Evolutionary conservation across 1,284 basidiomycete genomes (phyloP), one percentile per base, ranked within the genome.

Genomic region (Irpex sp.): DNA sequence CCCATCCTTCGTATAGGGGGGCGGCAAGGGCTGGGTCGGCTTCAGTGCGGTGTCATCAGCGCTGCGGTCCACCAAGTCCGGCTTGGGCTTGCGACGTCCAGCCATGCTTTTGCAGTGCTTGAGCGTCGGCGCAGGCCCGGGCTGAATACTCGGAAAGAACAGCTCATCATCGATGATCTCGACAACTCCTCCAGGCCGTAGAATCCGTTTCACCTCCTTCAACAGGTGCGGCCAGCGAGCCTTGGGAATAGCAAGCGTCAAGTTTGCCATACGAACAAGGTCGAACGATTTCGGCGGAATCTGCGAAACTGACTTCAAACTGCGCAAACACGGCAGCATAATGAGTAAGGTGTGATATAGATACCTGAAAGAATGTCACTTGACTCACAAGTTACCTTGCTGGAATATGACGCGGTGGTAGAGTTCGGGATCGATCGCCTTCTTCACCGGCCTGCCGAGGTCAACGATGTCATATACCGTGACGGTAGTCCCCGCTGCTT

Each of bases 121-220:
- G 14, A 33, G 56, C 12, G 12, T 48, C 36, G n/a, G 35, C 39
- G 49, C 23, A 18, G 60, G 45, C 49, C 65, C 9, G 16, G 62
- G 63, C 60, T 73, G 71, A 42, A 74, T 72, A 60, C 82, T 84
- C 0, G 88, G 85, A 67, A 88, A 90, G 66, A 82, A 73, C 35
- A 88, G 71, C 65, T 86, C 76, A 69, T 91, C 89, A 72, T 90
- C 87, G 60, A 91, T 84, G 55, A 91, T 67, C 70, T 91, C 89
- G 2, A 91, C 74, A 14, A 81, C 79, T 5, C 89, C 87, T 19
- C 79, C 80, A 7, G 77, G 76, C n/a, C 74, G 76, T 18, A 91
- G 76, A 9, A 92, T 79, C 14, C 90, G 84, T 16, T 77, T 72
- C 5, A 79, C 80, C 76, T 92, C 84, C 0, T 67, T 65, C 14